These are phyloP conservation scores for Epichloe gansuensis DNA, from an alignment of 2,329 filamentous ascomycete species.

Conservation along the genomic window DNA sequence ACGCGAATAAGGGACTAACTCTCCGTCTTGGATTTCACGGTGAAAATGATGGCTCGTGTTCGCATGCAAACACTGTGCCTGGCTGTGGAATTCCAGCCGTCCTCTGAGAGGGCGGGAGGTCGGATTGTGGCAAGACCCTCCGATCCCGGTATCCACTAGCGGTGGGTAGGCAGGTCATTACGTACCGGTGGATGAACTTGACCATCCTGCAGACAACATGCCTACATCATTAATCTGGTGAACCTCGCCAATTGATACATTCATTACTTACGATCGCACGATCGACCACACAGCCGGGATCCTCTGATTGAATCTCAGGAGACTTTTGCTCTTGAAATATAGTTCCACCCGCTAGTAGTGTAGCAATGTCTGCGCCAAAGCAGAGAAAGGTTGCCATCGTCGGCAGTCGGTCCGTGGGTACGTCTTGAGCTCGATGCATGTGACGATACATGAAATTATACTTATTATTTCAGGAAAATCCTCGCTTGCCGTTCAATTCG, in stretches of 20 bases:
- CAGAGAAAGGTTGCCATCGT: constrained; percentile 94
- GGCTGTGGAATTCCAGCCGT: neutral
- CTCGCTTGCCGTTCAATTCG: constrained; percentile 90
- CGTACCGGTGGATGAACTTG: neutral
- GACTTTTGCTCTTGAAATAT: neutral
- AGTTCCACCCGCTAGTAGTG: neutral
- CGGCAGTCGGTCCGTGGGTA: constrained; percentile 75
- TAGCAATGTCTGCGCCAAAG: constrained; percentile 56
- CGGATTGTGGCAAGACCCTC: neutral
- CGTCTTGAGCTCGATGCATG: constrained; percentile 11
- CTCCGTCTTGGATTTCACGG: neutral
- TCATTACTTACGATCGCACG: neutral
- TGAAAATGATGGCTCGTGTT: too few species aligned
- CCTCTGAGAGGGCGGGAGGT: neutral
- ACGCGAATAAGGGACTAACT: neutral
- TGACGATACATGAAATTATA: neutral
- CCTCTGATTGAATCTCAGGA: neutral
- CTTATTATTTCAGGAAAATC: constrained; percentile 62
- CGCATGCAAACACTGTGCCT: neutral
- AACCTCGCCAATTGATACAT: neutral
- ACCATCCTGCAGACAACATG: neutral
- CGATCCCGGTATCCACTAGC: neutral
- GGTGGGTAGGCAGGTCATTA: neutral
- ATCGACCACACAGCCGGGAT: neutral
- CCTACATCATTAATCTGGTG: neutral